Evolutionary conservation across 2,329 filamentous ascomycete species (phyloP).

Genomic region (Trichoderma arundinaceum): DNA sequence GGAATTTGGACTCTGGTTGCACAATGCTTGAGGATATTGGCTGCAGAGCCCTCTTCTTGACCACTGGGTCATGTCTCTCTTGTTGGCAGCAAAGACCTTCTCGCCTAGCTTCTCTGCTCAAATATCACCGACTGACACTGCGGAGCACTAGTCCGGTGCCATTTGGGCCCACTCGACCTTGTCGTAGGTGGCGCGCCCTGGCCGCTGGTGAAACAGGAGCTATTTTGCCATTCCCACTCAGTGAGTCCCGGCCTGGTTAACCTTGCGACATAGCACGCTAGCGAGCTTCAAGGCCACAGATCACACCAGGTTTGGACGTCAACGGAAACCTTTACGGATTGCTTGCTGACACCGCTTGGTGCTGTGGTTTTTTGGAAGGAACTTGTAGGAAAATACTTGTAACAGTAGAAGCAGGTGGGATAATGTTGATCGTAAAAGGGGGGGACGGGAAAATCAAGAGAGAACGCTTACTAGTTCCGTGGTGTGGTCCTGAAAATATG

Average conservation of each 20-base stretch:
- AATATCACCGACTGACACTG: conserved; percentile 20
- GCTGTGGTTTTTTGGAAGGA: not conserved
- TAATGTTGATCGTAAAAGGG: not conserved
- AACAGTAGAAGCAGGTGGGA: not conserved
- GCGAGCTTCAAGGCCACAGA: conserved; percentile 19
- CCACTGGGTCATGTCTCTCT: conserved; percentile 9
- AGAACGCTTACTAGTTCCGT: conserved; percentile 40
- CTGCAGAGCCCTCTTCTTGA: not conserved
- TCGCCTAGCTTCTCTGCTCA: conserved; percentile 21
- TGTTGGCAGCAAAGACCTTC: not conserved
- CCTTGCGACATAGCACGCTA: conserved; percentile 49
- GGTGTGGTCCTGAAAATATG: conserved; percentile 42
- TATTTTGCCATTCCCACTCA: conserved; percentile 55
- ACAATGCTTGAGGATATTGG: not conserved
- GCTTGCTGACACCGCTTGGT: conserved; percentile 29
- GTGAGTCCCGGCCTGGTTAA: conserved; percentile 51
- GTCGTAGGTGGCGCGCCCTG: conserved; percentile 45
- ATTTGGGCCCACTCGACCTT: conserved; percentile 38
- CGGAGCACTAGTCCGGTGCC: conserved; percentile 21
- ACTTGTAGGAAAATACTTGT: not conserved
- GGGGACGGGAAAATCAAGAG: not conserved
- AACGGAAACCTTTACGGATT: conserved; percentile 12
- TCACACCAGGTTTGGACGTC: conserved; percentile 14
- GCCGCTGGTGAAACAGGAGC: conserved; percentile 59
- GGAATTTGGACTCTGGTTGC: not conserved